Conservation (phyloP, 1,139 yeast genomes). For the Saccharomyces hybrid region DNA sequence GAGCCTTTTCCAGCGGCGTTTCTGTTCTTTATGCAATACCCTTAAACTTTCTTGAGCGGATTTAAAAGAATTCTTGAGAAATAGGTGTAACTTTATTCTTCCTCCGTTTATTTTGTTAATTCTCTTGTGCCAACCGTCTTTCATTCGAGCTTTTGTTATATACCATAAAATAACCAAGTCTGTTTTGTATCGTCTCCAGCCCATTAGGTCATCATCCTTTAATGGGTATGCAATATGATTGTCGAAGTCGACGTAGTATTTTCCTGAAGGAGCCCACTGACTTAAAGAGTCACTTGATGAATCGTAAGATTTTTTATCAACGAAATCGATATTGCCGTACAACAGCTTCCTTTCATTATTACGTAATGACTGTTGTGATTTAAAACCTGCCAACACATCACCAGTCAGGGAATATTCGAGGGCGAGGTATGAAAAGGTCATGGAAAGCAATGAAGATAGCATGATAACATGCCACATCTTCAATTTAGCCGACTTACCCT, state of each 20-base stretch:
- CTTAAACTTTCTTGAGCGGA: neutral
- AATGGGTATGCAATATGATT: slow-evolving; percentile 15
- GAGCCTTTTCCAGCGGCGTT: neutral
- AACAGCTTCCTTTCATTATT: neutral
- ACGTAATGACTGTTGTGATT: slow-evolving; percentile 1
- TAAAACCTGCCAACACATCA: slow-evolving; percentile 7
- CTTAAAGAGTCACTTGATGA: neutral
- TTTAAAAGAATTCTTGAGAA: neutral
- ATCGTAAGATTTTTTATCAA: slow-evolving; percentile 5
- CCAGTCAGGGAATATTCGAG: slow-evolving; percentile 1
- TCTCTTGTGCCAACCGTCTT: neutral
- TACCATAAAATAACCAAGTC: slow-evolving; percentile 11
- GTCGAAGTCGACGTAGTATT: slow-evolving; percentile 17
- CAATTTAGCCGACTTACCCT: neutral
- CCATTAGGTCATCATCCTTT: slow-evolving; percentile 8
- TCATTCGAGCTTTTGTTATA: slow-evolving; percentile 1
- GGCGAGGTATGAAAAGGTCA: neutral
- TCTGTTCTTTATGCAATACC: neutral
- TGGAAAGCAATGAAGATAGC: slow-evolving; percentile 5
- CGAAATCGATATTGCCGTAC: slow-evolving; percentile 8
- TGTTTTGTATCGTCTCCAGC: slow-evolving; percentile 10
- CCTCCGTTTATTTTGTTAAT: neutral
- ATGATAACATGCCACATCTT: slow-evolving; percentile 10
- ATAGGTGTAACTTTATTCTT: neutral
- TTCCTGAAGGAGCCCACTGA: slow-evolving; percentile 15